phyloP scores from a whole-genome alignment of 2,329 filamentous ascomycete species.

The Fusarium sp. region DNA sequence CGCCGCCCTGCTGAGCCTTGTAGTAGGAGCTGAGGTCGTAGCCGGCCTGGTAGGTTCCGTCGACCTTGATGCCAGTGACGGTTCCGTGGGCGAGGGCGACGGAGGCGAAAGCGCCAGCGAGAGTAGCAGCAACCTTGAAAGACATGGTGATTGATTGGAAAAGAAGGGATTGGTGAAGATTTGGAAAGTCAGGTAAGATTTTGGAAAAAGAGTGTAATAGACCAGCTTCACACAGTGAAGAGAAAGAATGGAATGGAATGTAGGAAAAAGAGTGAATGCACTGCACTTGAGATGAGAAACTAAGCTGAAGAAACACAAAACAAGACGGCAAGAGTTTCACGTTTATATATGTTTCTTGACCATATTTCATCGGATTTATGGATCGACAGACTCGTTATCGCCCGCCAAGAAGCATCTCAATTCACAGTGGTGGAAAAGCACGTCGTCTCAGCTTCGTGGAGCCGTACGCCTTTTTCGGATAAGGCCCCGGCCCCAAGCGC shows the following conservation, averaged over 20 bases:
- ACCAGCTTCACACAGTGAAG: conserved; percentile 48
- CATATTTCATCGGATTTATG: background rate
- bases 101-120: conserved; percentile 39
- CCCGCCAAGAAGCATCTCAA: conserved; percentile 7
- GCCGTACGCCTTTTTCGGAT: conserved; percentile 19
- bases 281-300: conserved; percentile 28
- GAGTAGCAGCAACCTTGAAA: conserved; percentile 31
- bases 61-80: conserved; percentile 40
- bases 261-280: conserved; percentile 20
- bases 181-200: background rate
- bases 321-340: background rate
- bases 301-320: conserved; percentile 26
- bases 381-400: background rate
- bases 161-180: background rate
- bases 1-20: conserved; percentile 25
- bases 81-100: conserved; percentile 39
- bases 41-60: conserved; percentile 28
- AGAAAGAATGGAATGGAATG: conserved; percentile 34
- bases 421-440: conserved; percentile 39
- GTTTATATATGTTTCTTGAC: conserved; percentile 22
- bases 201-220: conserved; percentile 25
- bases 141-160: conserved; percentile 31
- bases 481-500: conserved; percentile 29
- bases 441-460: conserved; percentile 38
- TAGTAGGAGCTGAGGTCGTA: conserved; percentile 41